These are phyloP conservation scores for Botrytis galanthina DNA, from an alignment of 2,329 filamentous ascomycete species.

Conservation along the genomic window DNA sequence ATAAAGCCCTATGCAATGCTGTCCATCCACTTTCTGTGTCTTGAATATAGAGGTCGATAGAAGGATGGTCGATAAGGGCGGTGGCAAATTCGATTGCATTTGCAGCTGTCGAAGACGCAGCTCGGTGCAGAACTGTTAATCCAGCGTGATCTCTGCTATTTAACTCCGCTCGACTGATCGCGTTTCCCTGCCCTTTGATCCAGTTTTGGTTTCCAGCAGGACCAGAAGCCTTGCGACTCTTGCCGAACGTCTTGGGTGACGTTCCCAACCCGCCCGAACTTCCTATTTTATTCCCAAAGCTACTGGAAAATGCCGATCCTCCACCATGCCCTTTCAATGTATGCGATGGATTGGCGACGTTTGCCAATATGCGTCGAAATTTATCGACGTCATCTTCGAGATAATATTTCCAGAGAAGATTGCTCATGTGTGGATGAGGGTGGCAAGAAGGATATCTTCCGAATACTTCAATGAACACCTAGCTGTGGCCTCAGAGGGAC, in stretches of 20 bases:
- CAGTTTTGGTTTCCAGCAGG: slow-evolving; percentile 45
- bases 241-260: slow-evolving; percentile 50
- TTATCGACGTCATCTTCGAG: slow-evolving; percentile 96
- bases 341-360: slow-evolving; percentile 56
- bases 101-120: slow-evolving; percentile 70
- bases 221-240: slow-evolving; percentile 54
- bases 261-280: slow-evolving; percentile 40
- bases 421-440: slow-evolving; percentile 73
- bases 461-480: slow-evolving; percentile 55
- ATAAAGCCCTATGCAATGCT: slow-evolving; percentile 84
- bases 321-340: slow-evolving; percentile 53
- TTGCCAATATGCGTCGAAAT: slow-evolving; percentile 85
- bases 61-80: slow-evolving; percentile 76
- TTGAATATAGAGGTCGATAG: slow-evolving; percentile 81
- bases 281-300: slow-evolving; percentile 42
- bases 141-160: slow-evolving; percentile 82
- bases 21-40: slow-evolving; percentile 96
- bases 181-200: slow-evolving; percentile 45
- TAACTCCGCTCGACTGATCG: slow-evolving; percentile 62
- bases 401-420: slow-evolving; percentile 93
- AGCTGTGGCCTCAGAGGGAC: slow-evolving; percentile 82
- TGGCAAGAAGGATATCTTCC: slow-evolving; percentile 39
- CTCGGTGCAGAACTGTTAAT: slow-evolving; percentile 79
- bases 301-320: slow-evolving; percentile 41
- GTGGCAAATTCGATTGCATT: slow-evolving; percentile 72